Evolutionary conservation across 176 grass and related monocot species (phyloP).

Genomic region (Rhynchospora pubera): DNA sequence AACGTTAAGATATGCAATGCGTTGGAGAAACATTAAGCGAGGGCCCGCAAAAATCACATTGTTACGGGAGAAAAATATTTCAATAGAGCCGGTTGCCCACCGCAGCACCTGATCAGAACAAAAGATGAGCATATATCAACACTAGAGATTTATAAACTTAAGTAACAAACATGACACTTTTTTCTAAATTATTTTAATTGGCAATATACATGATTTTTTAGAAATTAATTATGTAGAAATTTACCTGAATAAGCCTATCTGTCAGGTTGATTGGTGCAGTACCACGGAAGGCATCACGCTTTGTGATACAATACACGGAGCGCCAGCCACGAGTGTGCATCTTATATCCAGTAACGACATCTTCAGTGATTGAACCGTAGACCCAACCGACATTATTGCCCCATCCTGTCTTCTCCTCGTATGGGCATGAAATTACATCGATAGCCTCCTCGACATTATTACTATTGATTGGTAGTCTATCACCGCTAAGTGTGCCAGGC

Average conservation of each 20-base stretch:
- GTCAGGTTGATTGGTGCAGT: conserved; percentile 22
- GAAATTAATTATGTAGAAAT: background rate
- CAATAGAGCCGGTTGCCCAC: conserved; percentile 21
- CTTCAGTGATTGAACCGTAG: conserved; percentile 16
- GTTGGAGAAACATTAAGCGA: conserved; percentile 18
- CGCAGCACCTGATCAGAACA: conserved; percentile 6
- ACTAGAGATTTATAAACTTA: background rate
- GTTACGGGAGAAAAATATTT: conserved; percentile 26
- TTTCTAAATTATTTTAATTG: background rate
- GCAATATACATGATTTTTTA: background rate
- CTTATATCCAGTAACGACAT: conserved; percentile 28
- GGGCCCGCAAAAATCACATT: conserved; percentile 17
- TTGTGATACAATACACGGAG: conserved; percentile 11
- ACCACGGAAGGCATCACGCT: conserved; percentile 16
- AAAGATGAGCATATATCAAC: background rate
- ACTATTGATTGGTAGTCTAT: background rate
- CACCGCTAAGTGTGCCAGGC: background rate
- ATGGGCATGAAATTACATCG: conserved; percentile 21
- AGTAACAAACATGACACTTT: background rate
- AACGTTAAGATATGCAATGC: conserved; percentile 19
- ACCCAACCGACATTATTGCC: conserved; percentile 19
- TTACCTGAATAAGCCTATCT: conserved; percentile 26
- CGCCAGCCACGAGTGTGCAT: conserved; percentile 20
- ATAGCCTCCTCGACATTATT: conserved; percentile 12
- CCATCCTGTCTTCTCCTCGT: conserved; percentile 25